A percentile compares a stretch with the other conserved stretches of the same genome.
Conservation (phyloP, 352 stramenopile species). For the Phytophthora litchii region DNA sequence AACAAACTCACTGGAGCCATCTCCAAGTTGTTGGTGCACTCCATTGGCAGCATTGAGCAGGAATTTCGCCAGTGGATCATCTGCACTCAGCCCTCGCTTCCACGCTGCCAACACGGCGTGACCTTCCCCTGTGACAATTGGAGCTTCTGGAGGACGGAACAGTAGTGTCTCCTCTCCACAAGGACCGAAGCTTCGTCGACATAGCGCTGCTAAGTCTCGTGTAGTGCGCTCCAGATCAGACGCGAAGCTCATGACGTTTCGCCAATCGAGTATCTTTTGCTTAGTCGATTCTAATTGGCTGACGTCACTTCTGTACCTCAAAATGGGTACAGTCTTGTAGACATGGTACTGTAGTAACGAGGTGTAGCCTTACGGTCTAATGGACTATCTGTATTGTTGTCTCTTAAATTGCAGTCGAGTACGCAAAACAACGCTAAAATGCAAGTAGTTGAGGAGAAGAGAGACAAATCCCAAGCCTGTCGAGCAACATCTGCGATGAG, state of each 20-base stretch:
- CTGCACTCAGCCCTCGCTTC: slow-evolving; percentile 29
- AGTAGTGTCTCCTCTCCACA: slow-evolving; percentile 57
- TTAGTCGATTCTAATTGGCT: slow-evolving; percentile 18
- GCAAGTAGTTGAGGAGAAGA: slow-evolving; percentile 16
- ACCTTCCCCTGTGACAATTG: slow-evolving; percentile 59
- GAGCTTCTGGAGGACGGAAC: slow-evolving; percentile 61
- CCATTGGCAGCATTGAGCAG: slow-evolving; percentile 55
- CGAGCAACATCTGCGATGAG: slow-evolving; percentile 14
- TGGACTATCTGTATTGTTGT: slow-evolving; percentile 41
- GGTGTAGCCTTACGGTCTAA: slow-evolving; percentile 40
- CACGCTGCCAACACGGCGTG: slow-evolving; percentile 55
- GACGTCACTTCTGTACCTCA: slow-evolving; percentile 4
- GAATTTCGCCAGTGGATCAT: slow-evolving; percentile 43
- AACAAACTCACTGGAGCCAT: slow-evolving; percentile 66
- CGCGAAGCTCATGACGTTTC: slow-evolving; percentile 21
- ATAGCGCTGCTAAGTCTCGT: slow-evolving; percentile 40
- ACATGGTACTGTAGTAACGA: too few species aligned
- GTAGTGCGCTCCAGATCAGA: slow-evolving; percentile 13
- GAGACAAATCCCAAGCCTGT: slow-evolving; percentile 13
- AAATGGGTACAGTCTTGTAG: slow-evolving; percentile 17
- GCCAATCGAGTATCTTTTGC: slow-evolving; percentile 24
- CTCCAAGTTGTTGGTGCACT: slow-evolving; percentile 55
- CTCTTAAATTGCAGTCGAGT: slow-evolving; percentile 30
- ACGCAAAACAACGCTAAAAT: slow-evolving; percentile 34
- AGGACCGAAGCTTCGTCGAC: slow-evolving; percentile 52